Evolutionary conservation across 305 asterid species (phyloP).

Genomic region (Fraxinus paxiana): DNA sequence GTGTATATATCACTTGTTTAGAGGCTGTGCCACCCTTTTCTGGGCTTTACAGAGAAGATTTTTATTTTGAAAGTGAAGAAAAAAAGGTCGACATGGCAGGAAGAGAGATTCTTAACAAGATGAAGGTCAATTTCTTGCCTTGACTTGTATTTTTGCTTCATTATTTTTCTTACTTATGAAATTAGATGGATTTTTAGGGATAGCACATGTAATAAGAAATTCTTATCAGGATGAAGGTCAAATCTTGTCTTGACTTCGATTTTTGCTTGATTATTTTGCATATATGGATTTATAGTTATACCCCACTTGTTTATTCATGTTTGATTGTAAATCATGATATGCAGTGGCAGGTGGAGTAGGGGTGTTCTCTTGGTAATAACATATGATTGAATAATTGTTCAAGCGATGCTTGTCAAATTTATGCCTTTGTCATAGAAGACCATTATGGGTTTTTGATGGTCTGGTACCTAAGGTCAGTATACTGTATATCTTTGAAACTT

Average conservation of each 20-base stretch:
- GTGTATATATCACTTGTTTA: background rate
- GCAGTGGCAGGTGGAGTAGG: background rate
- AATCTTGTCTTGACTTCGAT: background rate
- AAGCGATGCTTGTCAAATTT: background rate
- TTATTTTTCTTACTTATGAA: background rate
- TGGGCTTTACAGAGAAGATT: constrained; percentile 1
- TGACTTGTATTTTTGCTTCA: background rate
- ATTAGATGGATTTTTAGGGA: background rate
- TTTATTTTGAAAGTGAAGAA: constrained; percentile 8
- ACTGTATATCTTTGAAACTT: background rate
- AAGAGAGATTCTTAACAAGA: constrained; percentile 61
- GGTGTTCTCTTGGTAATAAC: background rate
- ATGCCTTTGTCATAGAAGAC: background rate
- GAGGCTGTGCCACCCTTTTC: constrained; percentile 2
- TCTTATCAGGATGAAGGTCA: background rate
- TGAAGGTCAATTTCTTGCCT: constrained; percentile 43
- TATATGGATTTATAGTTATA: background rate
- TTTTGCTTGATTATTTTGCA: background rate
- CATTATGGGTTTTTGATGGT: background rate
- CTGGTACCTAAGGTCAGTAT: background rate
- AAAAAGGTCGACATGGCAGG: constrained; percentile 37
- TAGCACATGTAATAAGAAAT: background rate
- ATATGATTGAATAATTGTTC: background rate
- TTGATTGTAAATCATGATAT: background rate
- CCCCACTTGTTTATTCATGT: background rate